Evolutionary conservation across 768 basidiomycete genomes (phyloP), one percentile per base, ranked within the genome.

Genomic region (Lactarius trivialis): DNA sequence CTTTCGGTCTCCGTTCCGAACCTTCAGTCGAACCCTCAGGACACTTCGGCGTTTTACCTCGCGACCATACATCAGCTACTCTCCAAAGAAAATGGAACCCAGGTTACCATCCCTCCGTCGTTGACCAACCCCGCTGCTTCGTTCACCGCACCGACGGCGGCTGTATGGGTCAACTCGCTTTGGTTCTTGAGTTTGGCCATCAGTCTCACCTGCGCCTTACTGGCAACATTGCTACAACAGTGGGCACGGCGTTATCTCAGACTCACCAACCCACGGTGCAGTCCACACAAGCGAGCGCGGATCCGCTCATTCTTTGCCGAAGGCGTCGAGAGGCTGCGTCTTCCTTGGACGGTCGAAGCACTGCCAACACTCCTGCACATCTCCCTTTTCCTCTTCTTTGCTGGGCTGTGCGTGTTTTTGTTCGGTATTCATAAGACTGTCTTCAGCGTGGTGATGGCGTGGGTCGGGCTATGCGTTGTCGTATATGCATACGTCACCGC

Each of bases 381-480:
- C 2, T 65, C 65, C 12, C 51, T 65, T 32, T 65, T 57, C 59
- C 45, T 66, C 11, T 66, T 66, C 55, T 56, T 66, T n/a, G 19
- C 36, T 3, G 64, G 65, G 5, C 64, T 66, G 17, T 1, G 51
- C n/a, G n/a, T 60, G 15, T 65, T 65, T 26, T 34, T 66, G 24
- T 65, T 55, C 24, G 53, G 52, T 17, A 43, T 66, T n/a, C 14
- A 66, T 32, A 14, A 26, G 15, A 41, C 56, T 0, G 43, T 65
- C 7, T 60, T 60, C 34, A 48, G 7, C 1, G 52, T 21, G 4
- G 52, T n/a, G 7, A 11, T 21, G 1, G 53, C 19, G 24, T 60
- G 59, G 52, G 19, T 60, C 15, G 59, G 52, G 28, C 0, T 60
- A 7, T 60, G 59, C 33, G 26, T 39, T 7, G 32, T 33, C 15